These are phyloP conservation scores for Candida sanyaensis DNA, from an alignment of 1,139 yeast species.

Conservation along the genomic window DNA sequence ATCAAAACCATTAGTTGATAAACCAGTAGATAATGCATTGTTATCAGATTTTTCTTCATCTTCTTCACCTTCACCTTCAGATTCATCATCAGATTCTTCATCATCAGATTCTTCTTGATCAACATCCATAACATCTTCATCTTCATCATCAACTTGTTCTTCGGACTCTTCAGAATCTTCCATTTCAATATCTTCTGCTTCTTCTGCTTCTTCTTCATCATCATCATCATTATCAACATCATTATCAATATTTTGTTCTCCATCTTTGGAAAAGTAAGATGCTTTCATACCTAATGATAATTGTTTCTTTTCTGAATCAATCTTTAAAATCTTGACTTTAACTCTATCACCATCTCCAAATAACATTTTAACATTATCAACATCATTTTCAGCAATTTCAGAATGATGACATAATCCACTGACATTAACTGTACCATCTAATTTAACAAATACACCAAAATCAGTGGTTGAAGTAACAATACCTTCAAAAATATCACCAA, in stretches of 20 bases:
- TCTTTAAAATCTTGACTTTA: constrained; percentile 72
- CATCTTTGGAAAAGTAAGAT: constrained; percentile 65
- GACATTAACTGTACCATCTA: constrained; percentile 72
- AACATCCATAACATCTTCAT: constrained; percentile 19
- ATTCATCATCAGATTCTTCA: constrained; percentile 25
- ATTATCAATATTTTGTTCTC: constrained; percentile 33
- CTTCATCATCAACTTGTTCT: constrained; percentile 28
- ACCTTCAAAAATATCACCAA: constrained; percentile 78
- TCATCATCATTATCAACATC: constrained; percentile 35
- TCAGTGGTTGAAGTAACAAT: constrained; percentile 77
- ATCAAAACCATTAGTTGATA: constrained; percentile 82
- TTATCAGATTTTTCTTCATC: constrained; percentile 21
- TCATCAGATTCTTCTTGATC: constrained; percentile 22
- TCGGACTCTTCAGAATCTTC: constrained; percentile 28
- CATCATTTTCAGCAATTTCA: constrained; percentile 72
- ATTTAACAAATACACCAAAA: constrained; percentile 85
- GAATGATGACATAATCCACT: constrained; percentile 89
- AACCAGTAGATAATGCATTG: constrained; percentile 44
- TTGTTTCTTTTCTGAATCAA: constrained; percentile 67
- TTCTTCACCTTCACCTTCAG: constrained; percentile 15
- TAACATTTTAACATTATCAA: constrained; percentile 54
- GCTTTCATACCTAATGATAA: constrained; percentile 93
- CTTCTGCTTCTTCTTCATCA: constrained; percentile 29
- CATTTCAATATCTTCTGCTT: constrained; percentile 26
- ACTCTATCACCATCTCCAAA: constrained; percentile 91